These are phyloP conservation scores for Paspalum notatum DNA, from an alignment of 176 grass and related monocot genomes.

Conservation along the genomic window DNA sequence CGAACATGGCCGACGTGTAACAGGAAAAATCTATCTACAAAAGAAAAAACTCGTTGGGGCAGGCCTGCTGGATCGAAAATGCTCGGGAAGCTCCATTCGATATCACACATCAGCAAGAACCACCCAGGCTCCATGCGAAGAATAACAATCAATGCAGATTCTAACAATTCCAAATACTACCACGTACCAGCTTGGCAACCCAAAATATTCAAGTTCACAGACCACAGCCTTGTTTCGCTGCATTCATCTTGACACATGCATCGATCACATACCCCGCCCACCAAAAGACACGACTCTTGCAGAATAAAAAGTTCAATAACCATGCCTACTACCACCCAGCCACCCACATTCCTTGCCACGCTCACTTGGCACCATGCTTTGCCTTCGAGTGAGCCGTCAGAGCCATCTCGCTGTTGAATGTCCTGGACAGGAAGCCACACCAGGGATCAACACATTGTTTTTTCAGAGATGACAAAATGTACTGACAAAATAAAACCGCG, in stretches of 20 bases:
- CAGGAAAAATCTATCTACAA: too few relatives aligned
- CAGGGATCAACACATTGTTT: neutral
- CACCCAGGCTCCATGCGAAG: too few relatives aligned
- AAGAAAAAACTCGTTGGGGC: too few relatives aligned
- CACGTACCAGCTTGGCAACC: neutral
- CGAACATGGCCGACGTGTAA: too few relatives aligned
- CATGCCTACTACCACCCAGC: neutral
- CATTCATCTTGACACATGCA: neutral
- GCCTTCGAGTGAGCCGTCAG: constrained; percentile 73
- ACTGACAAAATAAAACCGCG: neutral
- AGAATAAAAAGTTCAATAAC: neutral
- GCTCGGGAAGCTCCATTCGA: neutral
- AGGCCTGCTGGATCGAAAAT: too few relatives aligned
- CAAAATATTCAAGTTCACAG: neutral
- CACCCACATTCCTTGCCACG: neutral
- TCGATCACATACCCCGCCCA: neutral
- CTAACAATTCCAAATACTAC: neutral
- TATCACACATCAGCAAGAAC: neutral
- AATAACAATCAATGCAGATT: neutral
- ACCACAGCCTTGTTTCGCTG: neutral
- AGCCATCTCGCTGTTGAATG: constrained; percentile 75
- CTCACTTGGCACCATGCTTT: constrained; percentile 53
- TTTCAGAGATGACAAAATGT: neutral
- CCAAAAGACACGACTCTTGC: neutral
- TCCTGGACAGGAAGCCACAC: constrained; percentile 38